These are phyloP conservation scores for Limtongozyma cylindracea DNA, from an alignment of 805 yeast species.

Conservation along the genomic window DNA sequence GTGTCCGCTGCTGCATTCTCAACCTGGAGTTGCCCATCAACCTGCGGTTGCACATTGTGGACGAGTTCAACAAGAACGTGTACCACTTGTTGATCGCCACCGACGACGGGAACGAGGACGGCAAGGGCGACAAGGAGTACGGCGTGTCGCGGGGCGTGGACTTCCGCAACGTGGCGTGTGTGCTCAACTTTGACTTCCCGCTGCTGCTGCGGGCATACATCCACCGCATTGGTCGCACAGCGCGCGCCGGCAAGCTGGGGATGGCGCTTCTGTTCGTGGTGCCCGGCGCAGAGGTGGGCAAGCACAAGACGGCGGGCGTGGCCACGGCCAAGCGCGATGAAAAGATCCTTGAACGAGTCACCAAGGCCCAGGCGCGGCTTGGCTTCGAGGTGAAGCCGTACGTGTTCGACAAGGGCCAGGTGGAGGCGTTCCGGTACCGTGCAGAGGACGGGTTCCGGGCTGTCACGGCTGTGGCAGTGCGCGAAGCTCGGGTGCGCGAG, in stretches of 20 bases:
- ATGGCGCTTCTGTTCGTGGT: slow-evolving; percentile 87
- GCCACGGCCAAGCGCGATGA: slow-evolving; percentile 63
- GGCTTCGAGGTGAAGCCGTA: slow-evolving; percentile 70
- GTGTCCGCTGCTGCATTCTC: slow-evolving; percentile 66
- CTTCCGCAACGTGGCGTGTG: slow-evolving; percentile 90
- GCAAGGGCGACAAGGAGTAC: slow-evolving; percentile 35
- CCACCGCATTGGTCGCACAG: slow-evolving; percentile 92
- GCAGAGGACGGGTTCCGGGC: slow-evolving; percentile 94
- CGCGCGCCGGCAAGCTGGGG: slow-evolving; percentile 91
- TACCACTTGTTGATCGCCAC: slow-evolving; percentile 83
- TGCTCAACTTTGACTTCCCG: slow-evolving; percentile 84
- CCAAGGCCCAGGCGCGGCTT: slow-evolving; percentile 46
- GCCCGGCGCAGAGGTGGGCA: slow-evolving; percentile 61
- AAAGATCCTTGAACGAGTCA: slow-evolving; percentile 51
- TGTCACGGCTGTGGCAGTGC: slow-evolving; percentile 65
- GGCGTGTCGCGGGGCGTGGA: slow-evolving; percentile 96
- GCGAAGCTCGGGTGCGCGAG: slow-evolving; percentile 86
- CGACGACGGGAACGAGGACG: slow-evolving; percentile 31
- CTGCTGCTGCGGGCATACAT: slow-evolving; percentile 70
- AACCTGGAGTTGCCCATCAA: slow-evolving; percentile 85
- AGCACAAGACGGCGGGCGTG: slow-evolving; percentile 60
- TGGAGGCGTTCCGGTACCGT: slow-evolving; percentile 89
- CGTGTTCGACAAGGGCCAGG: slow-evolving; percentile 74
- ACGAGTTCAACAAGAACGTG: slow-evolving; percentile 77
- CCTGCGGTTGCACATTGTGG: slow-evolving; percentile 85